These are phyloP conservation scores for Cryphonectria carpinicola DNA, from an alignment of 2,329 filamentous ascomycete species.

Conservation along the genomic window DNA sequence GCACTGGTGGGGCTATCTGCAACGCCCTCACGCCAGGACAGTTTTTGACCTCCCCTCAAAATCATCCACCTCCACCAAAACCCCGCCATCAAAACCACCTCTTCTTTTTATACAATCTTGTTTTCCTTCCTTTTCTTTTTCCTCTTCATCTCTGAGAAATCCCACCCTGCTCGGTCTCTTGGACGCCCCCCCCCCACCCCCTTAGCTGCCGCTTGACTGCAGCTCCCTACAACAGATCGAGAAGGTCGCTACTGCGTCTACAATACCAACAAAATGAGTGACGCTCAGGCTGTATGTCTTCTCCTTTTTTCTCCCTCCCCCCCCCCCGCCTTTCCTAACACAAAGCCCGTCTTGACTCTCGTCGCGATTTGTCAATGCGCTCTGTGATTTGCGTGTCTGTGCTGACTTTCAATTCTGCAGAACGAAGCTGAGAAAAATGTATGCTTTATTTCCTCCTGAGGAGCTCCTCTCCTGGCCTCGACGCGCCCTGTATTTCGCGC, in stretches of 20 bases:
- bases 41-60: constrained; percentile 21
- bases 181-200: background rate
- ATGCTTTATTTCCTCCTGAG: constrained; percentile 38
- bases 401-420: constrained; percentile 9
- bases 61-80: constrained; percentile 21
- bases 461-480: background rate
- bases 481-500: constrained; percentile 22
- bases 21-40: constrained; percentile 14
- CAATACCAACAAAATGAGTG: constrained; percentile 72
- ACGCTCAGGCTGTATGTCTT: constrained; percentile 63
- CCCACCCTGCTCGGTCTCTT: background rate
- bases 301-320: background rate
- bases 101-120: constrained; percentile 1
- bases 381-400: background rate
- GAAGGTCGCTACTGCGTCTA: constrained; percentile 29
- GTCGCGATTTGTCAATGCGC: background rate
- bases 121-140: constrained; percentile 17
- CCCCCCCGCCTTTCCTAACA: background rate
- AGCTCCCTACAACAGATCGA: constrained; percentile 15
- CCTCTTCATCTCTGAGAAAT: background rate
- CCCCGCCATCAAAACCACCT: constrained; percentile 24
- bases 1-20: constrained; percentile 11
- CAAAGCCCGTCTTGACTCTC: background rate
- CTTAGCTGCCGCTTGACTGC: constrained; percentile 14
- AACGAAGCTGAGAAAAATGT: constrained; percentile 95